Base-by-base conservation (phyloP, 2,329 filamentous ascomycete species). In the Ramularia endophylla region DNA sequence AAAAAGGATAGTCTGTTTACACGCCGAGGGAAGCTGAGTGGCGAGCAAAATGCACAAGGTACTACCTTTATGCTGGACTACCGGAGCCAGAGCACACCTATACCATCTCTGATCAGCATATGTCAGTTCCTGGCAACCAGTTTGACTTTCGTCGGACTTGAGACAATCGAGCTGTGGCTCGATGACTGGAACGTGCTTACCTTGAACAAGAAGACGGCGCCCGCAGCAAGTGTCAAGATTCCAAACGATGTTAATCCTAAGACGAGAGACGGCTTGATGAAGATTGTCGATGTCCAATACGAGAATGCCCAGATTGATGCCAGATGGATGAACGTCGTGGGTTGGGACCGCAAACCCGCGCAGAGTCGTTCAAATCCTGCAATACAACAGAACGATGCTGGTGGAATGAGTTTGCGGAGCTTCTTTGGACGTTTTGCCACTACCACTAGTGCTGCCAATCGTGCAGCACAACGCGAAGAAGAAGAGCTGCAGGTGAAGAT, bases 1-100 rank as follows among this genome's bases (percentile, higher is more conserved):
- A 97, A 95, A 64, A 89, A 85, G n/a, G 97, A 97, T 63, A 87
- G 87, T 4, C 75, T 98, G 2, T 97, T 95, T 62, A 98, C 94
- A 17, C 84, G 89, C 55, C 86, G 87, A 53, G 74, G 92, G 16
- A 80, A 81, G 52, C 68, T 95, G 6, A 6, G 6, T 11, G 22
- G 22, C 6, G 22, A 25, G 22, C 72, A 78, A 33, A 77, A 78
- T 17, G 67, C 73, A 12, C 83, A 74, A 41, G 78, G 90, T 55
- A 98, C 94, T 2, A 85, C 83, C n/a, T 98, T 98, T 60, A 81
- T 95, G 34, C 74, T 98, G 34, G 89, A 97, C 60, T 95, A 97
- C 65, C 78, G 92, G 58, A 95, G 94, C 61, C 78, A 78, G 20
- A 89, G 85, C 0, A 90, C 88, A 1, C 87, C 89, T 2, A 68